A percentile compares a stretch with the other conserved stretches of the same genome.
Conservation (phyloP, 768 basidiomycete genomes). For the Boletales sp. region DNA sequence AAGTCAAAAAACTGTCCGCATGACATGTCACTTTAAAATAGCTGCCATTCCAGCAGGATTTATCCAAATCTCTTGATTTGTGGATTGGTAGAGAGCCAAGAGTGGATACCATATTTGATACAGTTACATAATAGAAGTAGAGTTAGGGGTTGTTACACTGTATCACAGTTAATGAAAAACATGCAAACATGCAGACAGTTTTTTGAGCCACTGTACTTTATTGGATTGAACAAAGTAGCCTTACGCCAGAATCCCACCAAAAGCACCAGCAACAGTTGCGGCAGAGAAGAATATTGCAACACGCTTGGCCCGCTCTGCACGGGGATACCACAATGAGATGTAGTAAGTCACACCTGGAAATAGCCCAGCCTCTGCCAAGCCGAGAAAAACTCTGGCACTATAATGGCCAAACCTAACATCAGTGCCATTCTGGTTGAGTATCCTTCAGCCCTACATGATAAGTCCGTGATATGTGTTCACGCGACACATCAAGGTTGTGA, state of each 20-base stretch:
- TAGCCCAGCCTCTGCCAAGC: constrained; percentile 40
- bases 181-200: no score
- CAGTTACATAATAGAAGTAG: no score
- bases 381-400: constrained; percentile 36
- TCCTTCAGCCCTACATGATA: constrained; percentile 17
- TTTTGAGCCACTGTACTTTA: no score
- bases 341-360: constrained; percentile 36
- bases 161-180: no score
- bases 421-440: not conserved
- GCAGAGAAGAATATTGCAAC: constrained; percentile 58
- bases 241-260: constrained; percentile 43
- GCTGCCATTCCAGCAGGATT: no score
- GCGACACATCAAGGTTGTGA: constrained; percentile 30
- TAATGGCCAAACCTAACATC: not conserved
- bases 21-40: no score
- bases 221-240: constrained; percentile 3
- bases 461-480: constrained; percentile 23
- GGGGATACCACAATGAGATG: constrained; percentile 53
- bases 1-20: no score
- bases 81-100: no score
- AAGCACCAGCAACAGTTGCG: constrained; percentile 48
- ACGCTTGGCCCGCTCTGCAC: constrained; percentile 49
- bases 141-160: no score
- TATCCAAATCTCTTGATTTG: no score
- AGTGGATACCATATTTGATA: no score